These are phyloP conservation scores for Fusarium sp. DNA, from an alignment of 2,329 filamentous ascomycete species.

Conservation along the genomic window DNA sequence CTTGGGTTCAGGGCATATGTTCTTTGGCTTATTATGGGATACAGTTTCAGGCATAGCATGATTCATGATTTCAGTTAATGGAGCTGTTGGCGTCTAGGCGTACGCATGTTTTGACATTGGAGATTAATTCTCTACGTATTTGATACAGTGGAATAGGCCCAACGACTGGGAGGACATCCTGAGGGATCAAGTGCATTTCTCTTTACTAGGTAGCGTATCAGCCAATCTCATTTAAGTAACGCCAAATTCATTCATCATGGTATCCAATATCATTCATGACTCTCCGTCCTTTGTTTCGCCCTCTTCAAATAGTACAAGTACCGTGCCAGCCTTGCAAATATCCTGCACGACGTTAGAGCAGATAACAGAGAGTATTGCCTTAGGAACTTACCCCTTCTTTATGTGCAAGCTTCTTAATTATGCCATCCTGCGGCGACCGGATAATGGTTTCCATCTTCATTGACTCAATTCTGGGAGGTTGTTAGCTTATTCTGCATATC, in stretches of 20 bases:
- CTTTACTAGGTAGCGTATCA: slow-evolving; percentile 13
- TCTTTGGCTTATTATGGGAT: neutral
- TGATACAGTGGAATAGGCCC: neutral
- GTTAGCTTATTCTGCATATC: slow-evolving; percentile 43
- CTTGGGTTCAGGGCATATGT: neutral
- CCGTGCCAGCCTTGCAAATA: slow-evolving; percentile 80
- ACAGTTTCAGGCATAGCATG: neutral
- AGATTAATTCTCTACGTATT: neutral
- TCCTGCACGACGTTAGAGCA: slow-evolving; percentile 59
- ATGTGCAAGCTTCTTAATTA: slow-evolving; percentile 77
- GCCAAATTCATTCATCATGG: slow-evolving; percentile 17
- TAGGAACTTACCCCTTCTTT: slow-evolving; percentile 72
- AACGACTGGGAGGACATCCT: neutral
- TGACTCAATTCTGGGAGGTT: slow-evolving; percentile 71
- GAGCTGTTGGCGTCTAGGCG: slow-evolving; percentile 19
- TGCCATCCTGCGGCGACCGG: slow-evolving; percentile 76
- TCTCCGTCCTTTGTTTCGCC: slow-evolving; percentile 44
- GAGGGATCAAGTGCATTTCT: slow-evolving; percentile 8
- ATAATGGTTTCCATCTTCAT: slow-evolving; percentile 94
- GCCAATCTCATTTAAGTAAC: slow-evolving; percentile 26
- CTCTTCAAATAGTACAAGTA: slow-evolving; percentile 77
- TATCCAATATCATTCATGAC: slow-evolving; percentile 25
- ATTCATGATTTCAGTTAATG: neutral
- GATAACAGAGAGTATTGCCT: neutral
- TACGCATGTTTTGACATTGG: neutral